A percentile compares a stretch with the other conserved stretches of the same genome.
phyloP scores from a whole-genome alignment of 2,329 filamentous ascomycete species.

The Fusarium burgessii region DNA sequence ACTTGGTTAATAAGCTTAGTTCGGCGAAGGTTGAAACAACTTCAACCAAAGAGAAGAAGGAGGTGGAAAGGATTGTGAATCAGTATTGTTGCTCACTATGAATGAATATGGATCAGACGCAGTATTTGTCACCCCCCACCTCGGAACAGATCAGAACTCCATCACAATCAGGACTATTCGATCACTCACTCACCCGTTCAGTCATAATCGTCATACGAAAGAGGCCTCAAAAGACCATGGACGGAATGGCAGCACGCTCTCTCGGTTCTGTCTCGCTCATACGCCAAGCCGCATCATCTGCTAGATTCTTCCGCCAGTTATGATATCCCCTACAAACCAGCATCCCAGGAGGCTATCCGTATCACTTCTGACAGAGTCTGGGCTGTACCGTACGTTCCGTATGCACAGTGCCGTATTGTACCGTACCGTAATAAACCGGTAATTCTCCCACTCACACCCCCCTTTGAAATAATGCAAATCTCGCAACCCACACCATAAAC shows the following conservation, averaged over 20 bases:
- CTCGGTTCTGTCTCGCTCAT: conserved; percentile 25
- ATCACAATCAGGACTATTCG: neutral
- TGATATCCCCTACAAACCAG: conserved; percentile 6
- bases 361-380: conserved; percentile 2
- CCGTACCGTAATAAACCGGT: conserved; percentile 2
- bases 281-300: conserved; percentile 37
- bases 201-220: neutral
- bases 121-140: neutral
- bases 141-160: neutral
- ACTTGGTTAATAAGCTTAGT: neutral
- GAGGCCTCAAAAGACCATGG: conserved; percentile 11
- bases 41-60: neutral
- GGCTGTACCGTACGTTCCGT: neutral
- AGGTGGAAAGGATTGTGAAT: conserved; percentile 6
- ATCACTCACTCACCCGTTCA: neutral
- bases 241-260: neutral
- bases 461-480: conserved; percentile 26
- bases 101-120: neutral
- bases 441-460: neutral
- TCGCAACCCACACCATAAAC: conserved; percentile 21
- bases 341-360: conserved; percentile 9
- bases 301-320: conserved; percentile 3
- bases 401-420: neutral
- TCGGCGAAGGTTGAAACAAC: neutral
- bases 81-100: conserved; percentile 8